These are phyloP conservation scores for Sanghuangporus baumii DNA, from an alignment of 1,284 basidiomycete species.

Conservation along the genomic window DNA sequence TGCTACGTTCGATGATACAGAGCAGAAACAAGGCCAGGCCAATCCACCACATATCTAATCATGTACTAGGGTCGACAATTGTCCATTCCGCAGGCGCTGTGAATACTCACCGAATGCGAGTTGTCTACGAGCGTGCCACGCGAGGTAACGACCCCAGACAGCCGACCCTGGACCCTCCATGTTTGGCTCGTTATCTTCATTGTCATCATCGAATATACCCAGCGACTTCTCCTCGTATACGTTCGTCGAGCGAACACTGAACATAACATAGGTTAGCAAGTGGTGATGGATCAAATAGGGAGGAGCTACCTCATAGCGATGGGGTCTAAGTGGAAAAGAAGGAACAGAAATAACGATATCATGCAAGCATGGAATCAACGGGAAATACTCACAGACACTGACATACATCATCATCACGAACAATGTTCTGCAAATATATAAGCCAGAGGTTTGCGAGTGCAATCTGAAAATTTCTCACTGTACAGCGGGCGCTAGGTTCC, in stretches of 20 bases:
- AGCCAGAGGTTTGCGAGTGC: conserved; percentile 12
- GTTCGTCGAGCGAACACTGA: conserved; percentile 86
- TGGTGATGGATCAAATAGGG: background rate
- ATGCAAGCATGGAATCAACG: background rate
- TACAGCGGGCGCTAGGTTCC: conserved; percentile 73
- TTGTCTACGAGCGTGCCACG: conserved; percentile 79
- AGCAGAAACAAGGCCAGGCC: conserved; percentile 74
- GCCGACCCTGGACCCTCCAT: conserved; percentile 43
- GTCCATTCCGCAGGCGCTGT: background rate
- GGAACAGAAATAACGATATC: conserved; percentile 4
- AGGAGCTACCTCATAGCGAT: conserved; percentile 60
- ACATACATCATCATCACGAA: conserved; percentile 90
- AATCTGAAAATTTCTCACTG: conserved; percentile 47
- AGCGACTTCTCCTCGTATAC: conserved; percentile 92
- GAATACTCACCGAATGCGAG: conserved; percentile 70
- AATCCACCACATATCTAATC: conserved; percentile 86
- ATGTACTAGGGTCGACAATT: conserved; percentile 6
- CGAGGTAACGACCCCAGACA: conserved; percentile 76
- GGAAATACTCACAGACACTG: conserved; percentile 52
- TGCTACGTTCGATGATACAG: conserved; percentile 80
- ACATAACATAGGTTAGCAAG: background rate
- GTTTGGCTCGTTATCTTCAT: conserved; percentile 41
- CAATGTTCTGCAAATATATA: conserved; percentile 51
- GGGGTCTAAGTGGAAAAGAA: conserved; percentile 42
- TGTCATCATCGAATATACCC: conserved; percentile 61